Base-by-base conservation (phyloP, 1,284 basidiomycete genomes). In the Chalciporus sp. region DNA sequence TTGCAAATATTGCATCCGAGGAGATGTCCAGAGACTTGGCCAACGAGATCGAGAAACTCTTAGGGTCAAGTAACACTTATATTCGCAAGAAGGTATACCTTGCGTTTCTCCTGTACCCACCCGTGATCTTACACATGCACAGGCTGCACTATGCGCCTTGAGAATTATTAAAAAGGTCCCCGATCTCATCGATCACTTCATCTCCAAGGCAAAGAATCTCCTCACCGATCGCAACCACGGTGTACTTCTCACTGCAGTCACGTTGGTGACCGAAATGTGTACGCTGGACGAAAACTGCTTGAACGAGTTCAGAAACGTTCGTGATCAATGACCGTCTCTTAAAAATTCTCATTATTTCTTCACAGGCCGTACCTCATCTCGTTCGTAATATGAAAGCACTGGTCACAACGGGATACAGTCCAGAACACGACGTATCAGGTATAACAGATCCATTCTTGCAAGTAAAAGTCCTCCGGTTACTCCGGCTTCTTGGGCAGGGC, bases 361-460 rank as follows among this genome's bases (percentile, higher is more conserved):
- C 23, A 7, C 61, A 96, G 90, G 93, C 92, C 46, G 95, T 98
- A 3, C 92, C 94, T 2, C 76, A 96, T 9, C 88, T 99, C 17
- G 95, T 99, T 45, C 90, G 95, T 59, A 95, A 98, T 68, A 82
- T 99, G 61, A 99, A 99, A 72, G 91, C 93, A 3, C 79, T 99
- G 44, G 94, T 95, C 46, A 95, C 96, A 0, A 98, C 96, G 1
- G 96, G 96, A 17, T 98, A 98, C 73, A 97, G 94, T 61, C 96
- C 97, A 20, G 97, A 99, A 71, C 97, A 99, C 68, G 97, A 99
- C 65, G 97, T 99, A n/a, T 94, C 94, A 27, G 97, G 97, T 28
- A 96, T 99, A 72, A 98, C 96, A 23, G 97, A 99, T 72, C 97
- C 97, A 2, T 99, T 99, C 82, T 79, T 99, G 14, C 96, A 99